Percentiles rank a stretch among this genome's conserved stretches.
These are phyloP conservation scores for Colletotrichum sp. DNA, from an alignment of 2,329 filamentous ascomycete genomes.

Conservation along the genomic window DNA sequence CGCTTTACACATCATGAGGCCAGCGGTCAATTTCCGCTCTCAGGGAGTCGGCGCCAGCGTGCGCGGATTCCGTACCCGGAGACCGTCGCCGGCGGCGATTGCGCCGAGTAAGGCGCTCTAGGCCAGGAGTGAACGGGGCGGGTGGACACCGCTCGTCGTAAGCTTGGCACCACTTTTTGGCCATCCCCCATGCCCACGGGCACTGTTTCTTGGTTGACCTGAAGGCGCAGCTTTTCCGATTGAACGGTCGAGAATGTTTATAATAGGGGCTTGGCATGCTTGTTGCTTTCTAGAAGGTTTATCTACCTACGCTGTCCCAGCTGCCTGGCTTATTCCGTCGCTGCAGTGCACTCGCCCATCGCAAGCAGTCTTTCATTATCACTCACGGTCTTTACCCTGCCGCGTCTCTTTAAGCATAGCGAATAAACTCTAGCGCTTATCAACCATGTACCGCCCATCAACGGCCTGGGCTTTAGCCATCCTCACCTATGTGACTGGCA, in stretches of 20 bases:
- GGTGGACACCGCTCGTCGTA: not conserved
- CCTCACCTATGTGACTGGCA: constrained; percentile 16
- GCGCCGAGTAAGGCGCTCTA: not conserved
- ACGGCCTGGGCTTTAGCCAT: not conserved
- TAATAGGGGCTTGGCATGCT: not conserved
- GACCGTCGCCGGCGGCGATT: no score
- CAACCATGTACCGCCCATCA: not conserved
- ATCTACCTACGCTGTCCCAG: not conserved
- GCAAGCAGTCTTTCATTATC: not conserved
- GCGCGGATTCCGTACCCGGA: not conserved
- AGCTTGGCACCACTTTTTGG: not conserved
- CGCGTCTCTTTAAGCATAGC: not conserved
- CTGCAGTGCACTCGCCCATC: not conserved
- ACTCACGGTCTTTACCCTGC: not conserved
- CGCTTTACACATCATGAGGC: not conserved
- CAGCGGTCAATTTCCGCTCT: not conserved
- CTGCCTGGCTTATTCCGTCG: not conserved
- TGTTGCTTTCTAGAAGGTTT: not conserved
- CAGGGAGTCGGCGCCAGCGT: not conserved
- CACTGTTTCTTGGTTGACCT: not conserved
- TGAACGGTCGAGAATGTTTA: not conserved
- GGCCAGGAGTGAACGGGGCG: not conserved
- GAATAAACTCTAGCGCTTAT: not conserved
- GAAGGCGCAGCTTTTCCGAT: not conserved
- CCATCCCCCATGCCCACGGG: not conserved